Evolutionary conservation across 2,329 filamentous ascomycete genomes (phyloP).

Genomic region (Huntiella savannae): DNA sequence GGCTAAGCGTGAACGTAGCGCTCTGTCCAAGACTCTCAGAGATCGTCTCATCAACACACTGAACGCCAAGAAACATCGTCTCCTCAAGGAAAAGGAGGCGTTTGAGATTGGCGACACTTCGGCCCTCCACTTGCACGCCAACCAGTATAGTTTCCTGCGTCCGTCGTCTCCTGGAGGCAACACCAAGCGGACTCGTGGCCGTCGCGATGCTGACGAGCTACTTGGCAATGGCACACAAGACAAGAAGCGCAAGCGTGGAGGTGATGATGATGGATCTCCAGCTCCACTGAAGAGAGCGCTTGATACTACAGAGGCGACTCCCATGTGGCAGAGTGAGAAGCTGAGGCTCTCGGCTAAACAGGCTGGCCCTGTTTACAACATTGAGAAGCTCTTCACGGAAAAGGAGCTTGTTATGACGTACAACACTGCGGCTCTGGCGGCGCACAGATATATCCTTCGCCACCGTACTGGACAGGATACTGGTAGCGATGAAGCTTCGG

Average conservation of each 20-base stretch:
- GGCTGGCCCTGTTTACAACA: conserved; percentile 41
- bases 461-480: conserved; percentile 24
- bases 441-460: conserved; percentile 41
- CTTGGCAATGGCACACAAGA: conserved; percentile 24
- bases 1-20: conserved; percentile 40
- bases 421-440: conserved; percentile 40
- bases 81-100: conserved; percentile 48
- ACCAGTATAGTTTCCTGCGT: conserved; percentile 47
- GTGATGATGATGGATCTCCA: conserved; percentile 45
- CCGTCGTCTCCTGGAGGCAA: conserved; percentile 45
- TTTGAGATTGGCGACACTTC: conserved; percentile 48
- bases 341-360: conserved; percentile 33
- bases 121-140: conserved; percentile 45
- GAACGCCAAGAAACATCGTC: conserved; percentile 42
- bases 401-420: conserved; percentile 49
- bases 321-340: conserved; percentile 44
- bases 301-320: conserved; percentile 38
- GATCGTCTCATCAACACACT: conserved; percentile 50
- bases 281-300: conserved; percentile 35
- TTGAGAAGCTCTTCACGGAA: conserved; percentile 53
- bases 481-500: conserved; percentile 31
- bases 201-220: conserved; percentile 41
- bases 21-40: conserved; percentile 39
- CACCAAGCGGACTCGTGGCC: conserved; percentile 42
- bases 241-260: conserved; percentile 42